phyloP scores from a whole-genome alignment of 768 basidiomycete species.

The Termitomyces sp. region DNA sequence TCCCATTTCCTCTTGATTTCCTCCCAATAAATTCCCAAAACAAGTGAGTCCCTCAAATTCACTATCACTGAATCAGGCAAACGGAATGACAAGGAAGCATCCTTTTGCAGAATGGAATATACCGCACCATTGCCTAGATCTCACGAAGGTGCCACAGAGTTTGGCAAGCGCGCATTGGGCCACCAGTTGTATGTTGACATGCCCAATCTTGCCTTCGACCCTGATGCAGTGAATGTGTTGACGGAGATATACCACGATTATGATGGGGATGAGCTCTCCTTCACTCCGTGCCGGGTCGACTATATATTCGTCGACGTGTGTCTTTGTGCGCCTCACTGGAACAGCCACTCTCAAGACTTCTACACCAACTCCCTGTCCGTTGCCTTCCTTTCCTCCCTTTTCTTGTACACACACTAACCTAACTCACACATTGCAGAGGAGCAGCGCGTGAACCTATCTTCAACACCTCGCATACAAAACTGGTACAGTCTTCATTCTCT shows the following conservation, averaged over 20 bases:
- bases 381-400: neutral
- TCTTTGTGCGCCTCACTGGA: conserved; percentile 94
- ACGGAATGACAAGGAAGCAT: conserved; percentile 61
- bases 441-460: too few relatives aligned
- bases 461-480: too few relatives aligned
- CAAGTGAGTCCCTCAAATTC: conserved; percentile 26
- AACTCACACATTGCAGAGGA: too few relatives aligned
- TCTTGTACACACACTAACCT: neutral
- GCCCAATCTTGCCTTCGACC: conserved; percentile 87
- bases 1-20: too few relatives aligned
- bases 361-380: conserved; percentile 90
- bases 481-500: too few relatives aligned
- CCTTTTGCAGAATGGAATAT: conserved; percentile 86
- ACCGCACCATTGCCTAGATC: conserved; percentile 93
- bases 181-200: conserved; percentile 91
- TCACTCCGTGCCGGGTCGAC: conserved; percentile 30
- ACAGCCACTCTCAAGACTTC: conserved; percentile 94
- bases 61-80: conserved; percentile 14
- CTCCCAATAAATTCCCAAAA: conserved; percentile 45
- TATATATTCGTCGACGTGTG: conserved; percentile 97
- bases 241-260: conserved; percentile 99
- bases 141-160: conserved; percentile 97
- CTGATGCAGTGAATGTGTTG: conserved; percentile 92
- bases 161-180: conserved; percentile 90
- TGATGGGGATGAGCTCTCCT: conserved; percentile 64